Evolutionary conservation across 495 filamentous ascomycete species (phyloP).

Genomic region (Sordaria brevicollis): DNA sequence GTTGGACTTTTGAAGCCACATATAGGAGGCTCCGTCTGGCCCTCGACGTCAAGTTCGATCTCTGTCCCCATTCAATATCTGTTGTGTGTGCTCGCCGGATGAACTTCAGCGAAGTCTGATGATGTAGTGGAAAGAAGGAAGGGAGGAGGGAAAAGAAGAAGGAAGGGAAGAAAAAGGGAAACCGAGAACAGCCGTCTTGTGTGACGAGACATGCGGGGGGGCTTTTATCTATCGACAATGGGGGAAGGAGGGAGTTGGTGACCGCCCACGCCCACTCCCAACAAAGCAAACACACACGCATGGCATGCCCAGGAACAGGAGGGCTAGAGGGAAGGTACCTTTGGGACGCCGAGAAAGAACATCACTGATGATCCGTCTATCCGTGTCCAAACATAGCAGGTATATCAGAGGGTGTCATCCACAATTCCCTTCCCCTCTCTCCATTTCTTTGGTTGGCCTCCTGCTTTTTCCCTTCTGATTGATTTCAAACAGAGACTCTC

Average conservation of each 20-base stretch:
- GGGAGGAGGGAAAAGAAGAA: background rate
- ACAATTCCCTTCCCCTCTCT: background rate
- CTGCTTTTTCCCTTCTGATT: background rate
- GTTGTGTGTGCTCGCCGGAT: background rate
- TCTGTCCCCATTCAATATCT: constrained; percentile 38
- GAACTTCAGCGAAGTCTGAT: background rate
- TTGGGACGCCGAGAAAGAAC: background rate
- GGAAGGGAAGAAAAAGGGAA: background rate
- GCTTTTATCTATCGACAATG: background rate
- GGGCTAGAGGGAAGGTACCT: background rate
- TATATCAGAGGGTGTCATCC: background rate
- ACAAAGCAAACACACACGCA: background rate
- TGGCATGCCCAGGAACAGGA: no score
- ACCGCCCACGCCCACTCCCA: background rate
- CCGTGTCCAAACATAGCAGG: background rate
- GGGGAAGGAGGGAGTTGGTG: no score
- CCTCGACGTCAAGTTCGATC: constrained; percentile 36
- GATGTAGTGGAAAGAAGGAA: background rate
- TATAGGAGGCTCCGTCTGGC: constrained; percentile 43
- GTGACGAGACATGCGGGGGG: background rate
- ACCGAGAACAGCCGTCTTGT: background rate
- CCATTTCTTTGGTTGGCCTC: background rate
- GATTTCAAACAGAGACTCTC: background rate
- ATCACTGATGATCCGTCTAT: background rate
- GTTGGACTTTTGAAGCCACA: constrained; percentile 29